Base-by-base conservation (phyloP, 2,329 filamentous ascomycete species). In the Ophiosphaerella narmari region DNA sequence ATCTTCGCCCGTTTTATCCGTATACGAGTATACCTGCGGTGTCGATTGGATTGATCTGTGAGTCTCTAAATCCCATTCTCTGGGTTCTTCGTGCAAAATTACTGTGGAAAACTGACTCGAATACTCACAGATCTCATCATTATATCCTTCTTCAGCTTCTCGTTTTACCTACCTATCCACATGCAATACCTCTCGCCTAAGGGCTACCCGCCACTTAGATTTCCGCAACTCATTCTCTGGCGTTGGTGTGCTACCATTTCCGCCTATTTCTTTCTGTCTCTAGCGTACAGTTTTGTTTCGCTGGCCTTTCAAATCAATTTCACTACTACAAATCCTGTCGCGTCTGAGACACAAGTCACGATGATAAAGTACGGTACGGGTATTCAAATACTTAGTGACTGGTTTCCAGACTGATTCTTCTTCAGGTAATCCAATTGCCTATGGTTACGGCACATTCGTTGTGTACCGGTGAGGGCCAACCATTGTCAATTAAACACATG, bases 301-400 rank as follows among this genome's bases (percentile, higher is more conserved):
- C 70, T 88, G 29, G 82, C 84, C 0, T 87, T 86, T 65, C 80
- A 83, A 55, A 80, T 88, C 52, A 84, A 84, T 6, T 86, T 88
- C 60, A 57, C 52, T 4, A 46, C 55, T 39, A 60, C 60, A 9
- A 78, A 80, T 16, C 67, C 71, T 0, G 70, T 79, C 0, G 78
- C 75, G 0, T 75, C 76, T 1, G 73, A 77, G 14, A 80, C 77
- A 0, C 54, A 75, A 1, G 69, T 75, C 0, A 78, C 76, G 0
- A 59, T 61, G 1, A 63, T 67, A 1, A 54, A 55, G 9, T 63
- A 61, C 31, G 60, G 44, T 33, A 43, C 13, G 31, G 21, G 16
- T 21, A 16, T n/a, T 11, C 24, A 21, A 16, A 9, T 13, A 4
- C 12, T 16, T 12, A 3, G 0, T 18, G 39, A 18, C 14, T 7